phyloP scores from a whole-genome alignment of 2,329 filamentous ascomycete species.

The Triangularia verruculosa region DNA sequence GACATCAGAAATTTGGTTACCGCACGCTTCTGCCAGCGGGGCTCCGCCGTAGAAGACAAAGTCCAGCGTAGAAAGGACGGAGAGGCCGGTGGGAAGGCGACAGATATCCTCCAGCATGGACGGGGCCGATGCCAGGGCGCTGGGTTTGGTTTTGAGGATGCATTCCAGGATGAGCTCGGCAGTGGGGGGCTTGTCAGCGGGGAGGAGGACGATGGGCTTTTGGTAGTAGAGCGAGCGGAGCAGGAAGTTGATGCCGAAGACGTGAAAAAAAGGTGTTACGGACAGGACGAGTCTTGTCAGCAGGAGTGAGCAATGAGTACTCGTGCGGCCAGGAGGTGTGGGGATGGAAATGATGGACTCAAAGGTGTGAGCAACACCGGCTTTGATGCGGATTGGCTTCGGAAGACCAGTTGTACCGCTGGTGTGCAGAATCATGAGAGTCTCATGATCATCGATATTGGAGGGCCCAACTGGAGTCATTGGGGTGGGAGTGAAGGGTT shows the following conservation, averaged over 20 bases:
- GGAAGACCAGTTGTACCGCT: slow-evolving; percentile 15
- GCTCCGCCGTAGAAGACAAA: slow-evolving; percentile 13
- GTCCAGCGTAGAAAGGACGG: slow-evolving; percentile 5
- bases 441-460: not conserved
- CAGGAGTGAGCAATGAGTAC: not conserved
- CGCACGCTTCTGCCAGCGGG: slow-evolving; percentile 11
- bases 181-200: slow-evolving; percentile 6
- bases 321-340: not conserved
- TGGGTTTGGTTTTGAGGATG: slow-evolving; percentile 8
- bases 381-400: not conserved
- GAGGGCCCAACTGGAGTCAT: not conserved
- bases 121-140: slow-evolving; percentile 1
- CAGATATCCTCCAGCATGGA: slow-evolving; percentile 15
- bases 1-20: slow-evolving; percentile 2
- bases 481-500: not conserved
- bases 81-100: not conserved
- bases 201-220: slow-evolving; percentile 11
- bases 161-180: slow-evolving; percentile 8
- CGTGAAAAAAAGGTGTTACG: slow-evolving; percentile 16
- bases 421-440: slow-evolving; percentile 17
- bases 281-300: not conserved
- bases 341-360: not conserved
- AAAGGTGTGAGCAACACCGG: not conserved
- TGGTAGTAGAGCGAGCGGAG: slow-evolving; percentile 15
- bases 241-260: slow-evolving; percentile 14